Conservation (phyloP, 2,329 filamentous ascomycete species). For the Chalaropsis ovoidea region DNA sequence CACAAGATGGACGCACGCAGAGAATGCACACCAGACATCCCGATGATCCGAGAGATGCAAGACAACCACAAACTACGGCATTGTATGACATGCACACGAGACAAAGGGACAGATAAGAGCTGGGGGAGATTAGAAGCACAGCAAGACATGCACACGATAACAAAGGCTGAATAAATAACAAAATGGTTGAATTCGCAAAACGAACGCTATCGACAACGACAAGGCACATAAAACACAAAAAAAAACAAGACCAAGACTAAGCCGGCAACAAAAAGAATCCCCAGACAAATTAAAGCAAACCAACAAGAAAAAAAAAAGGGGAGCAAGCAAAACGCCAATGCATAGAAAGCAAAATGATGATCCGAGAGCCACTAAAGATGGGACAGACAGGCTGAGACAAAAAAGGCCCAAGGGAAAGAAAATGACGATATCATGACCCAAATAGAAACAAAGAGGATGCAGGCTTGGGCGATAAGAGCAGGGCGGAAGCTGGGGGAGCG, state of each 20-base stretch:
- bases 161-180: too few species aligned
- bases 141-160: too few species aligned
- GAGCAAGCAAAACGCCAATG: slow-evolving; percentile 1
- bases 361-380: neutral
- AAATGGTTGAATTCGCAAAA: too few species aligned
- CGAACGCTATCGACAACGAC: too few species aligned
- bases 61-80: neutral
- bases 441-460: neutral
- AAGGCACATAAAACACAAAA: too few species aligned
- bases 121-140: too few species aligned
- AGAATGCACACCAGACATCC: neutral
- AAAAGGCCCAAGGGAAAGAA: neutral
- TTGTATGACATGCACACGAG: slow-evolving; percentile 2
- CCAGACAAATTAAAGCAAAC: neutral
- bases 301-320: neutral
- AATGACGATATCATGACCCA: slow-evolving; percentile 5
- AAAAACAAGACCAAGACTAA: neutral
- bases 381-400: neutral
- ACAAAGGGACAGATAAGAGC: neutral
- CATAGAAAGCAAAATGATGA: neutral
- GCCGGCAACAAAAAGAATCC: neutral
- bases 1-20: too few species aligned
- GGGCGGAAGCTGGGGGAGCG: slow-evolving; percentile 8
- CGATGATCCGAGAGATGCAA: neutral
- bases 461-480: slow-evolving; percentile 8